Conservation (phyloP, 306 rosid genomes). For the Acmispon strigosus region DNA sequence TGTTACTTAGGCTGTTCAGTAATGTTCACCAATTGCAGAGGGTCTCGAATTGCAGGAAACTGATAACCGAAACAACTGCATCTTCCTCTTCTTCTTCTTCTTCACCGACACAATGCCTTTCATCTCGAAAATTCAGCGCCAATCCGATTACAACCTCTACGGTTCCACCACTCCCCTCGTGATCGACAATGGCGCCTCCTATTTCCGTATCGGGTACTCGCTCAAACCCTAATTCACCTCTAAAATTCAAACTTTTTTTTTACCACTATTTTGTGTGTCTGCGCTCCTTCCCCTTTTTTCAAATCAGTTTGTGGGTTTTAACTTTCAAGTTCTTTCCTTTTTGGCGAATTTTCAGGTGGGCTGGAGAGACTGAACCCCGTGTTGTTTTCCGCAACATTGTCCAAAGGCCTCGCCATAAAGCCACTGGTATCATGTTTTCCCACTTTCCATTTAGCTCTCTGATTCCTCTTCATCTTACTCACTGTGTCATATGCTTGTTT, state of each 20-base stretch:
- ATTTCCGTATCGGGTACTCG: slow-evolving; percentile 37
- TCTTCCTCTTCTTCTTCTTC: slow-evolving; percentile 3
- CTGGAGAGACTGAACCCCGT: slow-evolving; percentile 91
- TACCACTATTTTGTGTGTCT: background rate
- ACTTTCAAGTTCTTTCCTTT: background rate
- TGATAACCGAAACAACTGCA: background rate
- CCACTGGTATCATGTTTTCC: slow-evolving; percentile 42
- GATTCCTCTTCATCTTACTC: slow-evolving; percentile 2
- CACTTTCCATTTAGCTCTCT: background rate
- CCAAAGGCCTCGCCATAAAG: slow-evolving; percentile 94
- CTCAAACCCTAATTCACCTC: slow-evolving; percentile 39
- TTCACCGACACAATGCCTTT: slow-evolving; percentile 25
- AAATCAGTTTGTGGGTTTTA: background rate
- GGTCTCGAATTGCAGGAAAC: slow-evolving; percentile 16
- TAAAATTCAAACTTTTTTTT: background rate
- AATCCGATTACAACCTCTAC: slow-evolving; percentile 23
- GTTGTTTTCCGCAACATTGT: slow-evolving; percentile 97
- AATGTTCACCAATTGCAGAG: slow-evolving; percentile 1
- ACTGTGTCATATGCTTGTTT: background rate
- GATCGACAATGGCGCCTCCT: slow-evolving; percentile 42
- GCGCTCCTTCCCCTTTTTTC: background rate
- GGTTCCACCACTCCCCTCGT: slow-evolving; percentile 25
- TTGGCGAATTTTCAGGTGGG: slow-evolving; percentile 65
- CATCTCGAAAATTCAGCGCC: slow-evolving; percentile 36
- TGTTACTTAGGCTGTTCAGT: slow-evolving; percentile 1